Evolutionary conservation across 176 grass and related monocot species (phyloP), one percentile per base, ranked within the genome.

Genomic region (Cenchrus purpureus): DNA sequence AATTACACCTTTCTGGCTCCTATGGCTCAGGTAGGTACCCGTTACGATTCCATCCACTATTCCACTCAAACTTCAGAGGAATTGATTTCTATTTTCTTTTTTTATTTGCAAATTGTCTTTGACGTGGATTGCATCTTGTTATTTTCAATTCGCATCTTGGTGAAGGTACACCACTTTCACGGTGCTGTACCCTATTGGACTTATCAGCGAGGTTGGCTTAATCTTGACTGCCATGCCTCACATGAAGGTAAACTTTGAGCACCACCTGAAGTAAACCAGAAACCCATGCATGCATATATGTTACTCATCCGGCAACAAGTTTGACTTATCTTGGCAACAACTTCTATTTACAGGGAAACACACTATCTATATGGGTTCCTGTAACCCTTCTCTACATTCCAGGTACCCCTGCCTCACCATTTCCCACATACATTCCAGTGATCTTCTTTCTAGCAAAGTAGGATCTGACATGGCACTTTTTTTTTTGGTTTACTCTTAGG

Each of bases 21-120:
- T 92, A 59, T 94, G 92, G 92, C 92, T 94, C 29, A 93, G 91
- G 94, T 96, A 72, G 16, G 65, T 12, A 20, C 43, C 0, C 2
- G 6, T 45, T 8, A 1, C 4, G 7, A 6, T 4, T 45, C 4
- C 4, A 45, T 45, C 44, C 2, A 3, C 32, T 34, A 34, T 34
- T 1, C 32, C 32, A 34, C 32, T 45, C 7, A 45, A 6, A 45
- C 7, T 45, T 45, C 44, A 45, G 6, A 45, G 7, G 7, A 45
- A 45, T 4, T 45, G 32, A 34, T 34, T 3, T 34, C 32, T 45
- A 44, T 44, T 44, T 44, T 44, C 43, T 44, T 6, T 44, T 44
- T 44, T 44, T 6, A 4, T 6, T 44, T 44, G 6, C 6, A 44
- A 44, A 44, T 3, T 25, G 22, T 25, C 22, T 25, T 25, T 25